phyloP scores from a whole-genome alignment of 495 filamentous ascomycete species.

The Cercophora samala region DNA sequence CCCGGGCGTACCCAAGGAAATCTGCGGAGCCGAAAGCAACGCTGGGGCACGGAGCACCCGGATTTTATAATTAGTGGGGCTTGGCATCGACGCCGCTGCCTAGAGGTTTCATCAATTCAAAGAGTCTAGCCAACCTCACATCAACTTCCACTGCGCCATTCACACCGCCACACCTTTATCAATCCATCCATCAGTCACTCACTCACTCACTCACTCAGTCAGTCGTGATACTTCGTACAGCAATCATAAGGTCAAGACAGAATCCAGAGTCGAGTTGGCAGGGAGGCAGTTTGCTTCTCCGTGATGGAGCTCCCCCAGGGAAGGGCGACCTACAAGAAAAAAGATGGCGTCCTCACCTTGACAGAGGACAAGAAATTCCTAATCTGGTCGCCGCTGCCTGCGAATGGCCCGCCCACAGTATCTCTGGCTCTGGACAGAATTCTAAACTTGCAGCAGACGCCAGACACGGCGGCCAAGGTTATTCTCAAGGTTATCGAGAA shows the following conservation, averaged over 20 bases:
- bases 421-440: slow-evolving; percentile 71
- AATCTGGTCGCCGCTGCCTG: slow-evolving; percentile 70
- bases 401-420: slow-evolving; percentile 55
- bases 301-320: slow-evolving; percentile 53
- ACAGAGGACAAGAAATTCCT: slow-evolving; percentile 66
- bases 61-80: slow-evolving; percentile 6
- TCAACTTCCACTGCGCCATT: background rate
- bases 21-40: slow-evolving; percentile 8
- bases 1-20: slow-evolving; percentile 5
- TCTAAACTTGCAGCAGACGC: slow-evolving; percentile 91
- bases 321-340: slow-evolving; percentile 87
- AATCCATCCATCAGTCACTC: background rate
- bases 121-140: background rate
- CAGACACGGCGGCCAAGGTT: slow-evolving; percentile 74
- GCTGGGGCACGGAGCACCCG: background rate
- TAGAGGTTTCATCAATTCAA: background rate
- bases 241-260: background rate
- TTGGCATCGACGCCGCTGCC: background rate
- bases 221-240: background rate
- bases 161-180: background rate
- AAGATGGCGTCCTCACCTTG: slow-evolving; percentile 80
- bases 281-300: background rate
- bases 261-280: background rate
- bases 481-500: slow-evolving; percentile 85
- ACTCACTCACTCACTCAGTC: too few species aligned